These are phyloP conservation scores for Furcasterigmium sp. DNA, from an alignment of 2,329 filamentous ascomycete genomes.

Conservation along the genomic window DNA sequence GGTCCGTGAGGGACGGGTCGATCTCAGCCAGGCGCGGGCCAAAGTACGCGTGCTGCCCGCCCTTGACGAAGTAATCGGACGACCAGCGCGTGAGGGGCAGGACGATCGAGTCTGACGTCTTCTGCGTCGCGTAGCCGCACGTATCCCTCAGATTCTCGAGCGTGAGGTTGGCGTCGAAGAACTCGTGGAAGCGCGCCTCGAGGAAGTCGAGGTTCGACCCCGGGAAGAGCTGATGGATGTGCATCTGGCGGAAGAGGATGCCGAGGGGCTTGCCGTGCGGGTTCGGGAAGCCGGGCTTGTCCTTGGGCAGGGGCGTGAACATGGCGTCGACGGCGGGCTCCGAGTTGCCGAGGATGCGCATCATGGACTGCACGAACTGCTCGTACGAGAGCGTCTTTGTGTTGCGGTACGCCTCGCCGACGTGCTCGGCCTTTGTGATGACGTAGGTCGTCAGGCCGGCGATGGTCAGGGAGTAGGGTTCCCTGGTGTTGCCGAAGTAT, in stretches of 20 bases:
- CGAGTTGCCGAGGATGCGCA: conserved; percentile 13
- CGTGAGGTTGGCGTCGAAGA: conserved; percentile 10
- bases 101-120: not conserved
- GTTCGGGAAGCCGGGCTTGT: conserved; percentile 18
- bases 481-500: conserved; percentile 8
- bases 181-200: conserved; percentile 11
- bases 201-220: conserved; percentile 14
- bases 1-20: conserved; percentile 8
- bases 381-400: conserved; percentile 17
- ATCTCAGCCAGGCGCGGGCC: conserved; percentile 13
- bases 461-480: conserved; percentile 17
- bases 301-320: conserved; percentile 10
- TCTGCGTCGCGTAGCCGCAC: conserved; percentile 1
- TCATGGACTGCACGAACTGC: conserved; percentile 14
- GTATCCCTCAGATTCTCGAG: conserved; percentile 2
- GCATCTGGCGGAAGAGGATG: conserved; percentile 12
- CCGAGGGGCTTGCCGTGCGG: conserved; percentile 14
- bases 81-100: conserved; percentile 10
- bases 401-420: conserved; percentile 16
- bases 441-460: conserved; percentile 17
- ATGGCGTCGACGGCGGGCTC: conserved; percentile 12
- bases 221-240: conserved; percentile 16
- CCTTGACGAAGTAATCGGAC: conserved; percentile 15
- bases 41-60: conserved; percentile 17
- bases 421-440: conserved; percentile 15